Evolutionary conservation across 176 grass and related monocot genomes (phyloP).

Genomic region (Aegilops longissima): DNA sequence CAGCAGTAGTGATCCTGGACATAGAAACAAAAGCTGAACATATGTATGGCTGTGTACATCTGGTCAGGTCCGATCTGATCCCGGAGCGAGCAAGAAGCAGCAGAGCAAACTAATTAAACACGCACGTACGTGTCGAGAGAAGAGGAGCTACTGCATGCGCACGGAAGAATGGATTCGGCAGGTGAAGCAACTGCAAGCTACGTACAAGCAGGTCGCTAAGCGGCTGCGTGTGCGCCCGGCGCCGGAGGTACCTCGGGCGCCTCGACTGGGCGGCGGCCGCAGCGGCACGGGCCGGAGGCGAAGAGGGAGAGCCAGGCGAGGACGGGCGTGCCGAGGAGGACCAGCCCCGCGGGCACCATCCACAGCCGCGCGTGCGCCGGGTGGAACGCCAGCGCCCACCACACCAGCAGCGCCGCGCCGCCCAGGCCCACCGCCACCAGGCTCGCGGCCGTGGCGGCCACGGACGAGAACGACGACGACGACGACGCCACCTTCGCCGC

Average conservation of each 20-base stretch:
- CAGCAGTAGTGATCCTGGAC: neutral
- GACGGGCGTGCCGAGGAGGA: conserved; percentile 79
- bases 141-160: no score
- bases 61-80: neutral
- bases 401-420: conserved; percentile 75
- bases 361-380: conserved; percentile 67
- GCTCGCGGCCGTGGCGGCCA: conserved; percentile 17
- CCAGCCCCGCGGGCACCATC: conserved; percentile 92
- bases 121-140: no score
- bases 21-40: neutral
- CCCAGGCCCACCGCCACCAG: conserved; percentile 47
- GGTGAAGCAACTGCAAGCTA: neutral
- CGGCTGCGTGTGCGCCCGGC: neutral
- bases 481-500: neutral
- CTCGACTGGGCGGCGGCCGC: neutral
- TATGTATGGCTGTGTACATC: neutral
- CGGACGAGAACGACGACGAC: neutral
- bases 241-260: neutral
- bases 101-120: conserved; percentile 19
- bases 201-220: neutral
- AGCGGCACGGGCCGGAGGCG: conserved; percentile 41
- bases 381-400: conserved; percentile 90
- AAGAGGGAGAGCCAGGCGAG: conserved; percentile 72
- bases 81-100: conserved; percentile 12
- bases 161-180: neutral